Percentiles rank a stretch among this genome's conserved stretches.
Conservation (phyloP, 140 eudicot species). For the Ambrosia hybrid region DNA sequence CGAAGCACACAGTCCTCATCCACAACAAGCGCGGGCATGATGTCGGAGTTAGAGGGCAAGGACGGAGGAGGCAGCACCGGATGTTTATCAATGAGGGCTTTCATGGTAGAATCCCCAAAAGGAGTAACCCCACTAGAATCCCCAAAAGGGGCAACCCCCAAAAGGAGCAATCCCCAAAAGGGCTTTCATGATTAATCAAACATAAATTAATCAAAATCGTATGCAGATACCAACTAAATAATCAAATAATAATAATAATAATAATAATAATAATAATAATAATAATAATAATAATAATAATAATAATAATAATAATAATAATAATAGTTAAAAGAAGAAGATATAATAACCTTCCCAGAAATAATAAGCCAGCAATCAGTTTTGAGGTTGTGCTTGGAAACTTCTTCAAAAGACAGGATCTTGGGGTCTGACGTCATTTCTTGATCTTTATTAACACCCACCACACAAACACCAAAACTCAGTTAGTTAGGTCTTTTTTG, state of each 20-base stretch:
- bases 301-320: not conserved
- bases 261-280: not conserved
- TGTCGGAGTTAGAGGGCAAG: too few species aligned
- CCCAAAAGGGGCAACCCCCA: too few species aligned
- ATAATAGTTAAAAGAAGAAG: not conserved
- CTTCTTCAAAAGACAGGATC: conserved; percentile 48
- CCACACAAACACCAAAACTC: conserved; percentile 10
- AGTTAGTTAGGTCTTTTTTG: too few species aligned
- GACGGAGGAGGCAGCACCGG: too few species aligned
- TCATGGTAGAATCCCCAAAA: too few species aligned
- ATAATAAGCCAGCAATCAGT: conserved; percentile 75
- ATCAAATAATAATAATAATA: too few species aligned
- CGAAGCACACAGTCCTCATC: too few species aligned
- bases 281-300: not conserved
- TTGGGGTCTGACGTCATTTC: conserved; percentile 47
- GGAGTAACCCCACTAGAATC: too few species aligned
- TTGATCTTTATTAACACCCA: conserved; percentile 22
- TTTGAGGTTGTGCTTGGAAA: conserved; percentile 50
- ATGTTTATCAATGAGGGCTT: too few species aligned
- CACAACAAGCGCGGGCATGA: too few species aligned
- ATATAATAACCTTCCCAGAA: conserved; percentile 56
- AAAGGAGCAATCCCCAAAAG: too few species aligned
- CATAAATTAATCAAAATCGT: not conserved
- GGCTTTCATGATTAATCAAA: not conserved
- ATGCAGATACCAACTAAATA: not conserved